Evolutionary conservation across 108 stramenopile species (phyloP).

Genomic region (Nannochloropsis salina): DNA sequence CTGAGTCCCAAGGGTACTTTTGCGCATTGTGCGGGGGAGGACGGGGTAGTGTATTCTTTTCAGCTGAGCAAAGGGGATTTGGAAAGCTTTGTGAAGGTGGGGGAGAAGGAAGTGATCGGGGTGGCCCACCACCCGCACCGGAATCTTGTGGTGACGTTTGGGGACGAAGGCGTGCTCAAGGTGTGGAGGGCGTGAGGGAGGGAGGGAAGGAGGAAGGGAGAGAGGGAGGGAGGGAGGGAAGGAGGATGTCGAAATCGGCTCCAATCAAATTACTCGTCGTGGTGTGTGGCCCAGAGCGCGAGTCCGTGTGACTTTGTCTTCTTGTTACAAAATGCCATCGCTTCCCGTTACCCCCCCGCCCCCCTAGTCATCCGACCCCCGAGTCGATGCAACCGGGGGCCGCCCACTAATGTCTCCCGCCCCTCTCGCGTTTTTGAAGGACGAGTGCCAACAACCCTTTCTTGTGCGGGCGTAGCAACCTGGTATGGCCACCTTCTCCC

Average conservation of each 20-base stretch:
- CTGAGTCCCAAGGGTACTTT: conserved; percentile 44
- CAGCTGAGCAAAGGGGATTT: conserved; percentile 33
- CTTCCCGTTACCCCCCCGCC: too few relatives aligned
- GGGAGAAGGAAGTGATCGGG: conserved; percentile 50
- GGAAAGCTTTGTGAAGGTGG: conserved; percentile 33
- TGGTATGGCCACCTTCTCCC: too few relatives aligned
- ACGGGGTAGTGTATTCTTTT: conserved; percentile 46
- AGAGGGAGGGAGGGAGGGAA: not conserved
- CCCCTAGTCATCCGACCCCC: too few relatives aligned
- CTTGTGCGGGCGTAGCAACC: too few relatives aligned
- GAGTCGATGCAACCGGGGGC: too few relatives aligned
- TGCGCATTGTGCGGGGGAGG: conserved; percentile 44
- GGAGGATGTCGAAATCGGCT: not conserved
- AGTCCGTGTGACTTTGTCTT: too few relatives aligned
- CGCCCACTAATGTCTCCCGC: too few relatives aligned
- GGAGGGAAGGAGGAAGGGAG: not conserved
- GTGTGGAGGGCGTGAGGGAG: conserved; percentile 53
- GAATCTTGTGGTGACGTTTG: conserved; percentile 53
- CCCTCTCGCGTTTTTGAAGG: too few relatives aligned
- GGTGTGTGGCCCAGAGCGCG: too few relatives aligned
- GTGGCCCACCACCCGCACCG: conserved; percentile 54
- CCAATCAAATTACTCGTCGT: too few relatives aligned
- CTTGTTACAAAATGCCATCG: too few relatives aligned
- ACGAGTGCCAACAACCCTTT: too few relatives aligned
- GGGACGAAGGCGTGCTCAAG: conserved; percentile 54